Conservation (phyloP, 176 grass and related monocot species). For the Saccharum officinarum region DNA sequence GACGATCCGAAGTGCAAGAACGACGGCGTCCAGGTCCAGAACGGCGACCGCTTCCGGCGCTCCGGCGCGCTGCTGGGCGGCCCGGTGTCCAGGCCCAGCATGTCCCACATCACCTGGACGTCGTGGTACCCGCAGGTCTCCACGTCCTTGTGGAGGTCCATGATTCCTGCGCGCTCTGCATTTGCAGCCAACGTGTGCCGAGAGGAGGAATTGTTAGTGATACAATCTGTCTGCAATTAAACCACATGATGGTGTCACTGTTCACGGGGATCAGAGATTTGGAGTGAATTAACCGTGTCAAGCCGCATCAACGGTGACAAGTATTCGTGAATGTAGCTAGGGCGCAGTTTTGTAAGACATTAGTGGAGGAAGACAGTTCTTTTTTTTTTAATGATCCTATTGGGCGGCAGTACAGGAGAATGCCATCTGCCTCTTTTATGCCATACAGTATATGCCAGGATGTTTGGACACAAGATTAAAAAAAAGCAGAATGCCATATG, state of each 20-base stretch:
- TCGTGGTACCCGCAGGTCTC: conserved; percentile 84
- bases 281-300: no score
- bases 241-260: no score
- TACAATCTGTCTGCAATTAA: not conserved
- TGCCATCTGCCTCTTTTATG: not conserved
- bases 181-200: not conserved
- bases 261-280: not conserved
- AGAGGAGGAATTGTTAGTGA: not conserved
- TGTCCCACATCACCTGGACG: conserved; percentile 95
- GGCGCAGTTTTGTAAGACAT: not conserved
- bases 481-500: not conserved
- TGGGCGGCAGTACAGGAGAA: not conserved
- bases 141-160: conserved; percentile 72
- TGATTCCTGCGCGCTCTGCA: conserved; percentile 57
- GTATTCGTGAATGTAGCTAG: no score
- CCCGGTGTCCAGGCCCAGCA: conserved; percentile 49
- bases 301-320: no score
- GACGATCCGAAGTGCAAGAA: conserved; percentile 30
- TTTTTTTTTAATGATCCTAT: not conserved
- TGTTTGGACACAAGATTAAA: not conserved
- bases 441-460: not conserved
- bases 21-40: conserved; percentile 57
- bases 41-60: conserved; percentile 34
- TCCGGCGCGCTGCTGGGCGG: conserved; percentile 10
- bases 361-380: not conserved